Base-by-base conservation (phyloP, 2,329 filamentous ascomycete genomes). In the Geosmithia flava region DNA sequence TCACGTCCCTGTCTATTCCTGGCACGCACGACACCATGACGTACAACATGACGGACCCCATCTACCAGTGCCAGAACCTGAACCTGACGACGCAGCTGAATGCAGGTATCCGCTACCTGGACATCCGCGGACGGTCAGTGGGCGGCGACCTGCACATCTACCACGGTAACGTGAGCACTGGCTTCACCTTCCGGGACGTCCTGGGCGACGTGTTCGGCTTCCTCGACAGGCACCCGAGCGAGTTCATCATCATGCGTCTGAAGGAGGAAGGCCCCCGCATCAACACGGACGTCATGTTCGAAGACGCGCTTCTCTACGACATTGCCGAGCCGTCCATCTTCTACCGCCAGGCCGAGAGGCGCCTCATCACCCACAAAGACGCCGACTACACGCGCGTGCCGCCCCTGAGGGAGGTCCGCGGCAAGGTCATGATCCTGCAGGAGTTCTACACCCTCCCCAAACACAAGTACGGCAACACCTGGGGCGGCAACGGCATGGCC, bases 1-100 rank as follows among this genome's bases (percentile, higher is more conserved):
- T 76, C 33, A 63, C 69, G 29, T 64, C 59, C 46, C 62, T 76
- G 42, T 72, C 70, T 42, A 67, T 76, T 49, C 73, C 72, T 0
- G 73, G 73, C 29, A 75, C 72, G 2, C 72, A 76, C 59, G 71
- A 76, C 56, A 74, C 72, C 20, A 68, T 76, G 67, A 75, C 73
- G 17, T 71, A 68, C 53, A 59, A 20, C 46, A 19, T 50, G 43
- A 60, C 71, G 48, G 53, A 51, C 23, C 59, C 63, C 49, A 48
- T 50, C 7, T 64, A 68, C 46, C 66, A 71, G 55, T 74, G 71
- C 55, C 73, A 76, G 59, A 74, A 72, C 54, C 62, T 62, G 53
- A 64, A 65, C 52, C 62, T 76, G 23, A 53, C 50, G 16, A 61
- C 59, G 15, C 73, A 76, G 58, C 65, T 76, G 42, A 48, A 56